Percentiles rank a stretch among this genome's conserved stretches.
Conservation (phyloP, 352 stramenopile genomes). For the Globisporangium cederbergense region DNA sequence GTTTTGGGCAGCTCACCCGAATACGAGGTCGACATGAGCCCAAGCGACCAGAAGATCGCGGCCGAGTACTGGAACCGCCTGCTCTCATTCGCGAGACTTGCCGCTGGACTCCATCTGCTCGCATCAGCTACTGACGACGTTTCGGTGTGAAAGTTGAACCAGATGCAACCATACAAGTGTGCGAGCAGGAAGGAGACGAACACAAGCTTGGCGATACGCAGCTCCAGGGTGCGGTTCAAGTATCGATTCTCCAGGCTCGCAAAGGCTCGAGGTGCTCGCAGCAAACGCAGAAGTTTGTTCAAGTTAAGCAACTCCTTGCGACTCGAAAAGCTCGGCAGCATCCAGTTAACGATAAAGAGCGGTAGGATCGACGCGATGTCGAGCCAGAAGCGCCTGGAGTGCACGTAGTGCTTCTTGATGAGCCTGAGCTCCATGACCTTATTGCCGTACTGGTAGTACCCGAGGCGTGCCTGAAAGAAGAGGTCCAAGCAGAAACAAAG, state of each 20-base stretch:
- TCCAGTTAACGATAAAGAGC: constrained; percentile 49
- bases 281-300: constrained; percentile 53
- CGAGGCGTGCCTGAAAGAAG: constrained; percentile 41
- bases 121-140: constrained; percentile 4
- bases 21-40: constrained; percentile 48
- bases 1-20: constrained; percentile 41
- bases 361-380: constrained; percentile 41
- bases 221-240: constrained; percentile 34
- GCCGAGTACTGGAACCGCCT: constrained; percentile 32
- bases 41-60: constrained; percentile 57
- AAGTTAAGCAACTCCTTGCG: constrained; percentile 40
- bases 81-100: constrained; percentile 8
- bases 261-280: constrained; percentile 20
- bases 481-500: constrained; percentile 42
- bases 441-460: constrained; percentile 67
- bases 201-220: constrained; percentile 47
- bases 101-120: constrained; percentile 7
- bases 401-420: constrained; percentile 39
- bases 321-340: constrained; percentile 13
- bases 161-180: constrained; percentile 52
- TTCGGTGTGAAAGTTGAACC: constrained; percentile 53
- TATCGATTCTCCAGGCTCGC: constrained; percentile 35
- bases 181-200: constrained; percentile 41
- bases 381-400: constrained; percentile 28
- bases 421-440: constrained; percentile 50